These are phyloP conservation scores for Magnaporthiopsis incrustans DNA, from an alignment of 2,329 filamentous ascomycete genomes.

Conservation along the genomic window DNA sequence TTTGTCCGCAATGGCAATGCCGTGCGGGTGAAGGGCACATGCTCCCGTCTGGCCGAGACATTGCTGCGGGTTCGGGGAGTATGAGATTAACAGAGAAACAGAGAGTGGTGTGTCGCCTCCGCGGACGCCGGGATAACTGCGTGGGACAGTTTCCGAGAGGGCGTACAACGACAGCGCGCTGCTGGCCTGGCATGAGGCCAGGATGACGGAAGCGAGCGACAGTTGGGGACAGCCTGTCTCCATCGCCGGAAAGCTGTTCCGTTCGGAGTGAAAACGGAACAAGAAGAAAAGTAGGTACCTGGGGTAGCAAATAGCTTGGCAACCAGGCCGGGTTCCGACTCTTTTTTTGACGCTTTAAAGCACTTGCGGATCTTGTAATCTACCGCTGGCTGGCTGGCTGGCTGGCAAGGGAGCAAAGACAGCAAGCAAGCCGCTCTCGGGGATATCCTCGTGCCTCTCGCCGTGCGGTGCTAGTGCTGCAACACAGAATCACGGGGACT, in stretches of 20 bases:
- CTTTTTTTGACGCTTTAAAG: background rate
- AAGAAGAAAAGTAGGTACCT: too few species aligned
- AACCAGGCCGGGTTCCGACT: background rate
- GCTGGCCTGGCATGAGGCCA: background rate
- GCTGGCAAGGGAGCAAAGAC: background rate
- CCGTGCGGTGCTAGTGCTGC: background rate
- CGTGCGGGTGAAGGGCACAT: background rate
- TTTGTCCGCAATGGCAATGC: background rate
- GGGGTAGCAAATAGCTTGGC: background rate
- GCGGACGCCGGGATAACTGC: background rate
- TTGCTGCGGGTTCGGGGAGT: too few species aligned
- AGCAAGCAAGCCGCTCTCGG: background rate
- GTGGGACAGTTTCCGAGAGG: too few species aligned
- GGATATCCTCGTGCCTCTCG: background rate
- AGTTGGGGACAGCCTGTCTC: background rate
- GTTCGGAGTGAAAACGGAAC: too few species aligned
- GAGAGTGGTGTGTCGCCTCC: background rate
- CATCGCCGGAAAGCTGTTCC: background rate
- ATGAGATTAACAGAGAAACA: background rate
- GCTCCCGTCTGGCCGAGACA: too few species aligned
- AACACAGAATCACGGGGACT: background rate
- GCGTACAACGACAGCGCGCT: too few species aligned
- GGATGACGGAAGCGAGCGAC: background rate
- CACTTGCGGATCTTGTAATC: background rate
- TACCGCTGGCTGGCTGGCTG: background rate